Evolutionary conservation across 2,329 filamentous ascomycete genomes (phyloP).

Genomic region (Diaporthe citriasiana): DNA sequence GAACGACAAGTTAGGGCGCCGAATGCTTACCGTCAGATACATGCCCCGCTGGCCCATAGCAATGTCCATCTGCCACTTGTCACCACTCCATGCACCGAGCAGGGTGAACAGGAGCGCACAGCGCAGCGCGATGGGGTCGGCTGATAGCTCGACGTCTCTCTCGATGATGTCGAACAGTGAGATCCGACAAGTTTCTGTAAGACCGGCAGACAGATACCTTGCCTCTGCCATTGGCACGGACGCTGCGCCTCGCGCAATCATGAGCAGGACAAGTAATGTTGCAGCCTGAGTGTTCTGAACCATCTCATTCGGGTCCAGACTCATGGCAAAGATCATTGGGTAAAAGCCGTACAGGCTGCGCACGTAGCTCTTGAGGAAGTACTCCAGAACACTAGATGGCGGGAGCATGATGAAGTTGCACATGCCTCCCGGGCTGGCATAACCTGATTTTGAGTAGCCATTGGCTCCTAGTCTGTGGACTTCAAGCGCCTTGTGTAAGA

Average conservation of each 20-base stretch:
- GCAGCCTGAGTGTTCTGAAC: conserved; percentile 76
- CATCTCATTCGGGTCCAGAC: conserved; percentile 76
- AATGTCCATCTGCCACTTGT: conserved; percentile 85
- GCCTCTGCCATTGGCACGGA: conserved; percentile 76
- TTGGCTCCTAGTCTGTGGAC: conserved; percentile 71
- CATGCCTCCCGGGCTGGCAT: conserved; percentile 59
- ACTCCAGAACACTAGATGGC: conserved; percentile 75
- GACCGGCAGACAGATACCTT: conserved; percentile 73
- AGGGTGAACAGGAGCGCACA: conserved; percentile 77
- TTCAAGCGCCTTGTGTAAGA: conserved; percentile 78
- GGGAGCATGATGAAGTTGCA: conserved; percentile 77
- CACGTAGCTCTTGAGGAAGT: conserved; percentile 76
- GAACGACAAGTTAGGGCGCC: neutral
- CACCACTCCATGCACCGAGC: conserved; percentile 79
- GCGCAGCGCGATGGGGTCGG: conserved; percentile 74
- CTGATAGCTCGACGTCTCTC: conserved; percentile 77
- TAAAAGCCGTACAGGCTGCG: conserved; percentile 77
- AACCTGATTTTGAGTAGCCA: conserved; percentile 56
- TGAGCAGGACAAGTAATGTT: conserved; percentile 76
- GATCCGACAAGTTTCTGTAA: conserved; percentile 80
- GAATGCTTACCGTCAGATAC: conserved; percentile 70
- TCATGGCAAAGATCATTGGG: conserved; percentile 70
- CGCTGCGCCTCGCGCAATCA: conserved; percentile 80
- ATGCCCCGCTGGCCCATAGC: conserved; percentile 81
- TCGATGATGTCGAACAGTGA: conserved; percentile 80